These are phyloP conservation scores for Fraxinus baroniana DNA, from an alignment of 305 asterid species.

Conservation along the genomic window DNA sequence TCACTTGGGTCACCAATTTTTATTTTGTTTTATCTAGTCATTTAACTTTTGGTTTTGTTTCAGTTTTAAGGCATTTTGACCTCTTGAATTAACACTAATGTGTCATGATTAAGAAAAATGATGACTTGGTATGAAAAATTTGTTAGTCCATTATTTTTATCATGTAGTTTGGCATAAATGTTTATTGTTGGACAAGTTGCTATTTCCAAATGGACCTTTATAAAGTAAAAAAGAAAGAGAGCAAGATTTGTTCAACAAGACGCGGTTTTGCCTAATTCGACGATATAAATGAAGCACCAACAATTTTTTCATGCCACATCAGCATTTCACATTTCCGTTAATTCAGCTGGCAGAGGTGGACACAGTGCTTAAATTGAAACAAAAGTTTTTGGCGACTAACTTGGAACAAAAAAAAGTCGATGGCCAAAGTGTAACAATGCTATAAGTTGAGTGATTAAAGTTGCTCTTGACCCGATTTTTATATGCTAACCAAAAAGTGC, in stretches of 20 bases:
- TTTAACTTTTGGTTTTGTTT: neutral
- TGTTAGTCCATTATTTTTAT: neutral
- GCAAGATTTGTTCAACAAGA: neutral
- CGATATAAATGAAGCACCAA: neutral
- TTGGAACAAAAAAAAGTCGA: neutral
- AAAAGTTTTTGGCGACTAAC: neutral
- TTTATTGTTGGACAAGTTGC: neutral
- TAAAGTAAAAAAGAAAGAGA: neutral
- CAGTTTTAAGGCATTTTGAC: neutral
- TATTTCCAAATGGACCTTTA: neutral
- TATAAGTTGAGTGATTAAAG: neutral
- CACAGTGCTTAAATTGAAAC: neutral
- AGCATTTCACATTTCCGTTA: neutral
- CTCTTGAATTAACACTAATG: neutral
- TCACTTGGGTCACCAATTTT: neutral
- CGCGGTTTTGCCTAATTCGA: neutral
- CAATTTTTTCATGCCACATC: neutral
- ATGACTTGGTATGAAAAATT: neutral
- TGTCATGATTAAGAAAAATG: neutral
- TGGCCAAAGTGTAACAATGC: neutral
- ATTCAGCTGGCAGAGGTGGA: neutral
- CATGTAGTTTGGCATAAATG: neutral
- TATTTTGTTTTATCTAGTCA: neutral
- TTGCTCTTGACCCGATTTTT: neutral
- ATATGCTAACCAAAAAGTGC: neutral